Evolutionary conservation across 805 yeast genomes (phyloP), one percentile per base, ranked within the genome.

Genomic region (Metschnikowia hibisci): DNA sequence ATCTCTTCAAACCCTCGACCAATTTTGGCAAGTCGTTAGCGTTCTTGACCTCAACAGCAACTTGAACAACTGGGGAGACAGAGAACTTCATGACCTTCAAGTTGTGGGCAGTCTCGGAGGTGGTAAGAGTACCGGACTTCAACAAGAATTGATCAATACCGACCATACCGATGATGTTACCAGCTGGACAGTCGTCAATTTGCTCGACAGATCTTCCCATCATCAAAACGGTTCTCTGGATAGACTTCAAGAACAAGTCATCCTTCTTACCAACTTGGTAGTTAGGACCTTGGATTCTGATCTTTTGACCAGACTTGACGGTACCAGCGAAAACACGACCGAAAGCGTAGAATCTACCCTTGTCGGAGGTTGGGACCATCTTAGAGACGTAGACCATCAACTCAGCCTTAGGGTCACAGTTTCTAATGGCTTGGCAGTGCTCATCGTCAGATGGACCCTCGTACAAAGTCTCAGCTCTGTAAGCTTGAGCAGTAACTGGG

Each of bases 321-420:
- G 98, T 91, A 89, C 99, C 99, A 63, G 98, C 87, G 81, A 91
- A 91, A 72, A 91, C 98, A 83, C 99, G 93, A 77, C 99, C 99
- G 80, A 91, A 93, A 69, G 99, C 99, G 85, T 89, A 91, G 96
- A 91, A 91, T 81, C 99, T 89, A 84, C 99, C 99, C 82, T 91
- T 93, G 77, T 91, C 99, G 63, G 98, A 91, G 72, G 99, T 91
- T 77, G 99, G 99, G 62, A 91, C 98, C 99, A 91, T 91, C 96
- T 91, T 91, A 77, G 98, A 93, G 68, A 91, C 93, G 89, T 91
- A 91, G 70, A 91, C 82, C 99, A 91, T 91, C 69, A 91, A 85
- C 71, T 91, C 98, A 64, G 95, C 96, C 67, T 74, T 84, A 69
- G 98, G 96, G 79, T 91, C 97, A 85, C 99, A 91, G 83, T 86